Evolutionary conservation across 2,329 filamentous ascomycete species (phyloP), one percentile per base, ranked within the genome.

Genomic region (Diplodia seriata): DNA sequence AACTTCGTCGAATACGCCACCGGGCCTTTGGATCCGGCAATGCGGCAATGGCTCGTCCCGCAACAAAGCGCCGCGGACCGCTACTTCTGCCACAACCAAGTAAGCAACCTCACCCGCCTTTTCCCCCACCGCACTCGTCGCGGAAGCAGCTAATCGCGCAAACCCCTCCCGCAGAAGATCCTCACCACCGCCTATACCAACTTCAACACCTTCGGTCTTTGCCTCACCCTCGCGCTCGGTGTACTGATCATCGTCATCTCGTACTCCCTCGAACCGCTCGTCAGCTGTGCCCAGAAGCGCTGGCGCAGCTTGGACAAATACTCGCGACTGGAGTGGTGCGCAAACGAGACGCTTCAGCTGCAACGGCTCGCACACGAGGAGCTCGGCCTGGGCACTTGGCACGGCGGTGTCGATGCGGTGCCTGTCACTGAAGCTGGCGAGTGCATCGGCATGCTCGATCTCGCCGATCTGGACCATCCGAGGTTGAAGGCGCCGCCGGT

Each of bases 161-260:
- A 31, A 23, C 23, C 2, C 31, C 31, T 31, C 14, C 36, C 12
- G 2, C 12, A 51, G 49, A 51, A 51, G 29, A 12, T 73, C 3
- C 68, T 67, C 20, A 72, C 67, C 31, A 56, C 53, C 2, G 62
- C 55, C 18, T 70, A 73, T 68, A 68, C 70, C 50, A 69, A 66
- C 33, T 68, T 75, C 36, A 71, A 65, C 36, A 69, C 74, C n/a
- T 69, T 75, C 3, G 74, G 73, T 29, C 71, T 75, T 69, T 66
- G 50, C 12, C 68, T 75, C 5, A 73, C 72, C 2, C 68, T 75
- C 7, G 56, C 50, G 12, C 66, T 73, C n/a, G 73, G 74, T 36
- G 56, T 56, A 7, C 14, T 74, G 18, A 55, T 74, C 40, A 72
- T 75, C 31, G 33, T 72, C 9, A 62, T 73, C 11, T 70, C 68